Conservation (phyloP, 305 asterid genomes). For the Solanum chacoense region DNA sequence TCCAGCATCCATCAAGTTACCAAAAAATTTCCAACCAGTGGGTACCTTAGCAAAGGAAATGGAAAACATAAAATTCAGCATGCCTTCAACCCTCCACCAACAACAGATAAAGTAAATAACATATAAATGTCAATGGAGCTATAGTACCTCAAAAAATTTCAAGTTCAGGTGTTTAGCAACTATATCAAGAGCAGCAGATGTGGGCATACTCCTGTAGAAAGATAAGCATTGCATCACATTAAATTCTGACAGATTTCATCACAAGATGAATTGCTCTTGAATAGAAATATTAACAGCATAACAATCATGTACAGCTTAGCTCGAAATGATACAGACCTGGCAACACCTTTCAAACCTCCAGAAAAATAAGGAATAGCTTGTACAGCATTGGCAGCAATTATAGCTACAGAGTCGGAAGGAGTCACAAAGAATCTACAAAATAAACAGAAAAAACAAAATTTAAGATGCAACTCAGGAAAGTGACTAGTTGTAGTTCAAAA, state of each 20-base stretch:
- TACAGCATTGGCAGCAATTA: slow-evolving; percentile 90
- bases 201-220: slow-evolving; percentile 94
- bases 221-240: slow-evolving; percentile 1
- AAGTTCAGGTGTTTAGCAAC: slow-evolving; percentile 78
- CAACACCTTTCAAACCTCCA: slow-evolving; percentile 95
- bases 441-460: not conserved
- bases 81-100: not conserved
- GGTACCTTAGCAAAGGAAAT: slow-evolving; percentile 54
- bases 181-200: slow-evolving; percentile 98
- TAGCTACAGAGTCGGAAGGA: slow-evolving; percentile 26
- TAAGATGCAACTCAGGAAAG: not conserved
- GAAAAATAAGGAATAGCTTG: slow-evolving; percentile 93
- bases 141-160: slow-evolving; percentile 86
- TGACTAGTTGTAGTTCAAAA: not conserved
- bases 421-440: slow-evolving; percentile 23
- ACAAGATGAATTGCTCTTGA: not conserved
- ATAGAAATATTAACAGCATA: not conserved
- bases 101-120: not conserved
- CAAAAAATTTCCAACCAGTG: slow-evolving; percentile 99
- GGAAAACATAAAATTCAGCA: not conserved
- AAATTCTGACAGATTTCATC: not conserved
- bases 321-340: slow-evolving; percentile 46
- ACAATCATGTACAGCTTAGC: not conserved
- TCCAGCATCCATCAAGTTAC: slow-evolving; percentile 99
- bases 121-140: not conserved